Conservation (phyloP, 257 asterid species). For the Przewalskia tangutica region DNA sequence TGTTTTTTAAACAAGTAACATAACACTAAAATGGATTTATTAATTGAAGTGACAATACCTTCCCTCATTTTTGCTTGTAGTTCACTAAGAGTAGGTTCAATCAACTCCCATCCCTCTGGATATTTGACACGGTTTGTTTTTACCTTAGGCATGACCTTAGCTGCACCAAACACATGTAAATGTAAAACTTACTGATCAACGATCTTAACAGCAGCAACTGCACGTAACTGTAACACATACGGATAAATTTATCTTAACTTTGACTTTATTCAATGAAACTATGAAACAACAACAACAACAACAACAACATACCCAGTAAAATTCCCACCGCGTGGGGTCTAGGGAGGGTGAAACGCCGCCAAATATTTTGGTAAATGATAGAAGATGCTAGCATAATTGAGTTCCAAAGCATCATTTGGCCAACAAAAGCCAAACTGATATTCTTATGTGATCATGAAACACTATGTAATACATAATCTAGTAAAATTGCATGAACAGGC, state of each 20-base stretch:
- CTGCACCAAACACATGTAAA: constrained; percentile 12
- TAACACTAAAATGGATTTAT: neutral
- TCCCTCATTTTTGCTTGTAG: constrained; percentile 92
- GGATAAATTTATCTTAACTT: constrained; percentile 30
- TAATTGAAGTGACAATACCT: constrained; percentile 26
- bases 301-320: too few relatives aligned
- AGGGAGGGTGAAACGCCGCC: too few relatives aligned
- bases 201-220: constrained; percentile 19
- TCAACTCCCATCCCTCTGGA: constrained; percentile 92
- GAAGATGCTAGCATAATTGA: neutral
- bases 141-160: constrained; percentile 75
- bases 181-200: constrained; percentile 41
- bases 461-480: neutral
- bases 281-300: too few relatives aligned
- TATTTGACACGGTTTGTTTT: constrained; percentile 69
- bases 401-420: neutral
- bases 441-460: neutral
- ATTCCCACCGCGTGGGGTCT: too few relatives aligned
- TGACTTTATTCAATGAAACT: too few relatives aligned
- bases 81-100: constrained; percentile 80
- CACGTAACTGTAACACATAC: neutral
- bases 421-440: neutral
- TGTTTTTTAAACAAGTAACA: too few relatives aligned
- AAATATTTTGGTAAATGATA: neutral
- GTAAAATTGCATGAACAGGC: neutral